These are phyloP conservation scores for Acer yangbiense DNA, from an alignment of 345 rosid species.

Conservation along the genomic window DNA sequence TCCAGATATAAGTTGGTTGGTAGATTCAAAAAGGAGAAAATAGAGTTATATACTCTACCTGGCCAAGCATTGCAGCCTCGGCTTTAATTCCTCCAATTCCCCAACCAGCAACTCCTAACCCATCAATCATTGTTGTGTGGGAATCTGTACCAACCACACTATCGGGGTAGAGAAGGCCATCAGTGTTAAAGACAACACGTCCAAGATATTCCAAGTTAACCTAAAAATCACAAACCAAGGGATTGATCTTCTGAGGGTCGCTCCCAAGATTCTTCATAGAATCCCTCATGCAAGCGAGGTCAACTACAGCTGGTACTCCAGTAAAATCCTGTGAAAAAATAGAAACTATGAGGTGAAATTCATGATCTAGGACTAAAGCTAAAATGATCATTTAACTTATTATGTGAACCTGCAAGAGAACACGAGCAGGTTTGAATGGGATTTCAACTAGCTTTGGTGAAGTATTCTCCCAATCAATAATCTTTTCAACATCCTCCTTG, in stretches of 20 bases:
- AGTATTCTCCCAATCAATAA: constrained; percentile 80
- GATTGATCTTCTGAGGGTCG: constrained; percentile 86
- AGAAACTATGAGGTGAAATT: neutral
- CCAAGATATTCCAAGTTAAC: constrained; percentile 93
- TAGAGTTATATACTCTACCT: constrained; percentile 39
- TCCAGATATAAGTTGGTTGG: neutral
- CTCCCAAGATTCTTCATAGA: constrained; percentile 75
- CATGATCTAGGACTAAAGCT: neutral
- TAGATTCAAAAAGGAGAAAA: constrained; percentile 4
- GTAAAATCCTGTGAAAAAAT: constrained; percentile 67
- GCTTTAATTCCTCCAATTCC: constrained; percentile 97
- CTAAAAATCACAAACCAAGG: constrained; percentile 67
- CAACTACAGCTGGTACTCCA: constrained; percentile 86
- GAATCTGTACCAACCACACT: constrained; percentile 92
- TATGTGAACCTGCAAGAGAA: constrained; percentile 64
- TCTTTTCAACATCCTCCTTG: constrained; percentile 83
- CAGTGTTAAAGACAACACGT: constrained; percentile 76
- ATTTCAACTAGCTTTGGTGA: constrained; percentile 71
- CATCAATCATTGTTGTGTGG: constrained; percentile 95
- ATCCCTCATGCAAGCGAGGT: constrained; percentile 91
- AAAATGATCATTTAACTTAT: neutral
- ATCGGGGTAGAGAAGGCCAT: constrained; percentile 73
- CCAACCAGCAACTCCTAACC: constrained; percentile 92
- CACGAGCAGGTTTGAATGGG: constrained; percentile 90
- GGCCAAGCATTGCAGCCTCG: constrained; percentile 90